A percentile compares a stretch with the other conserved stretches of the same genome.
Conservation (phyloP, 306 rosid species). For the Vigna mungo region DNA sequence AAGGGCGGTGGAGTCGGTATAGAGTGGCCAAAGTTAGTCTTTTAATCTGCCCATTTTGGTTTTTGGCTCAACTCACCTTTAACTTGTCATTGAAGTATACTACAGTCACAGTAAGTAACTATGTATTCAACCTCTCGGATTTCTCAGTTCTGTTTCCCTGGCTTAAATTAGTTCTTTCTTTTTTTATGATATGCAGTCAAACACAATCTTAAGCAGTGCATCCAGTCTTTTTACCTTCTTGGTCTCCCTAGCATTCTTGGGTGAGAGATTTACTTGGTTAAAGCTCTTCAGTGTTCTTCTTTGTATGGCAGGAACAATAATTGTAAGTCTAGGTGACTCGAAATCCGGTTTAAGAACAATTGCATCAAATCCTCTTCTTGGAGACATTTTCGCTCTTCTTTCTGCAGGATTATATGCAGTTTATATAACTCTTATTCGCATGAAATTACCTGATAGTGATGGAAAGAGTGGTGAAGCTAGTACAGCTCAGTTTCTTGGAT, state of each 20-base stretch:
- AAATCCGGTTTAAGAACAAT: slow-evolving; percentile 49
- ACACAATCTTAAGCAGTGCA: slow-evolving; percentile 96
- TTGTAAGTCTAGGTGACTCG: slow-evolving; percentile 94
- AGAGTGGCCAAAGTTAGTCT: slow-evolving; percentile 93
- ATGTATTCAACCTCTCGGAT: not conserved
- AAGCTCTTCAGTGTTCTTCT: slow-evolving; percentile 91
- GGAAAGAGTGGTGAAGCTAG: slow-evolving; percentile 80
- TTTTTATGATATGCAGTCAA: slow-evolving; percentile 71
- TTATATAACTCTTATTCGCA: slow-evolving; percentile 92
- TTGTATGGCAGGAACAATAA: slow-evolving; percentile 94
- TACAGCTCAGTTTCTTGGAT: slow-evolving; percentile 97
- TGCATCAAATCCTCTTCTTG: slow-evolving; percentile 91
- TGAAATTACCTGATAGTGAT: slow-evolving; percentile 81
- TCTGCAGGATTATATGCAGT: slow-evolving; percentile 87
- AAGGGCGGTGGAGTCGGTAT: slow-evolving; percentile 89
- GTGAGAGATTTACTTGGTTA: slow-evolving; percentile 89
- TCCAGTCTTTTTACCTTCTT: slow-evolving; percentile 95
- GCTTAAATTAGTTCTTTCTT: slow-evolving; percentile 39
- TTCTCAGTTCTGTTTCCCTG: slow-evolving; percentile 24
- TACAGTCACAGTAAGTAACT: slow-evolving; percentile 79
- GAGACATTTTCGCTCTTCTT: slow-evolving; percentile 79
- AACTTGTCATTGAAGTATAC: slow-evolving; percentile 93
- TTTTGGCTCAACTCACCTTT: slow-evolving; percentile 89
- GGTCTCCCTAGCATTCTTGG: slow-evolving; percentile 90
- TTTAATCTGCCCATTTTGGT: slow-evolving; percentile 91